Evolutionary conservation across 129 eudicot genomes (phyloP), one percentile per base, ranked within the genome.

Genomic region (Flaveria linearis): DNA sequence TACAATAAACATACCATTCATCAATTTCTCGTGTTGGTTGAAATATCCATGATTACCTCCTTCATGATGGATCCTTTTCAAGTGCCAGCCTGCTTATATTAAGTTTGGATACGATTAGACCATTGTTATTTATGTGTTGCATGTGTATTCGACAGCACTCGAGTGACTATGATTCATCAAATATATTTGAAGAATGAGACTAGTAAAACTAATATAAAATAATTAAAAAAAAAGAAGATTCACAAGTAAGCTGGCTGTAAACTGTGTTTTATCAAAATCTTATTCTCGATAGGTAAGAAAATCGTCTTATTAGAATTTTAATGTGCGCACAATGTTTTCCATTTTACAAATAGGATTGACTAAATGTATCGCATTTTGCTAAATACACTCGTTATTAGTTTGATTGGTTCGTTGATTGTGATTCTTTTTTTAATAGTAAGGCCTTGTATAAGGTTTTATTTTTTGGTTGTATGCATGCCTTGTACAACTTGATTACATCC

Each of bases 11-110:
- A 46, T 57, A 60, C 20, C 69, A 13, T 63, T 13, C 68, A 42
- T 43, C 58, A 72, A 72, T 65, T 52, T 53, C 39, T 80, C 52
- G 75, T 43, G 69, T 80, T 79, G 39, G 83, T 73, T 80, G 83
- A 80, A 43, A 67, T 61, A 80, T 80, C 70, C 25, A 56, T 80
- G 50, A 60, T 72, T 43, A 51, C 25, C 73, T 65, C 64, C 36
- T 7, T 63, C 79, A 30, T 65, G 25, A 30, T 16, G 16, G n/a
- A 9, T 52, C 68, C 68, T 23, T 22, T 51, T 53, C 26, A 77
- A 23, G 30, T 49, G 73, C 77, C 80, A 75, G 39, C 63, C 50
- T 58, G 56, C 67, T 47, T 78, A 45, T 61, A 17, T 47, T 57
- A 71, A 43, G 6, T 28, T 47, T 51, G 26, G 76, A 45, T 58